These are phyloP conservation scores for Alternaria solani DNA, from an alignment of 2,329 filamentous ascomycete species.

Conservation along the genomic window DNA sequence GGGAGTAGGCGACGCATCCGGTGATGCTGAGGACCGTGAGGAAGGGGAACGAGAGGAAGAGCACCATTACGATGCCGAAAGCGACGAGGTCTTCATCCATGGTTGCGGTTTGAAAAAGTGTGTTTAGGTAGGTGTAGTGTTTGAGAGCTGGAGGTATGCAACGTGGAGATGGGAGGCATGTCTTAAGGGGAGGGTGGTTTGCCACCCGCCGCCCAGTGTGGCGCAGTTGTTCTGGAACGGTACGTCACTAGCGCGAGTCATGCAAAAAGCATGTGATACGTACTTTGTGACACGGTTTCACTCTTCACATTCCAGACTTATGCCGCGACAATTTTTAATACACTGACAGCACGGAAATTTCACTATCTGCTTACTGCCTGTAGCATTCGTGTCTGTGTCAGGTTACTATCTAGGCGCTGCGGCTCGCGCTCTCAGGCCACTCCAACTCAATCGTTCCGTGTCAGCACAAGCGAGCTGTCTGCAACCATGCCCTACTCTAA, in stretches of 20 bases:
- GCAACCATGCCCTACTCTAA: neutral
- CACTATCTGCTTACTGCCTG: neutral
- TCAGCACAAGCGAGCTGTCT: neutral
- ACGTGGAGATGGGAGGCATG: neutral
- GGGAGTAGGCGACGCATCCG: conserved; percentile 37
- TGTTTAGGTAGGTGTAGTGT: neutral
- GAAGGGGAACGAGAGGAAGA: conserved; percentile 37
- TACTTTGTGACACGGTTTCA: neutral
- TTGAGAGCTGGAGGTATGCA: neutral
- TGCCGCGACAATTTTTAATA: neutral
- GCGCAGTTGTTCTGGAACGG: conserved; percentile 9
- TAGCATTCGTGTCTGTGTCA: neutral
- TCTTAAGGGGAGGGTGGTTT: conserved; percentile 5
- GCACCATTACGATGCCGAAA: conserved; percentile 32
- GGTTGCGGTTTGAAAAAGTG: neutral
- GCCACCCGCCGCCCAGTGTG: conserved; percentile 12
- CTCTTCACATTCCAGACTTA: neutral
- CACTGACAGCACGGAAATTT: neutral
- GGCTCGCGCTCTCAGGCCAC: neutral
- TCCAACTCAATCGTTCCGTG: neutral
- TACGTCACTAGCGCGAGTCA: conserved; percentile 7
- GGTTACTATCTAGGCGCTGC: neutral
- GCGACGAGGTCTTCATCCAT: conserved; percentile 44
- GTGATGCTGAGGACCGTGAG: conserved; percentile 33
- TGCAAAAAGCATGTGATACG: neutral